Percentiles rank a stretch among this genome's conserved stretches.
phyloP scores from a whole-genome alignment of 345 rosid species.

The Salix koriyanagi region DNA sequence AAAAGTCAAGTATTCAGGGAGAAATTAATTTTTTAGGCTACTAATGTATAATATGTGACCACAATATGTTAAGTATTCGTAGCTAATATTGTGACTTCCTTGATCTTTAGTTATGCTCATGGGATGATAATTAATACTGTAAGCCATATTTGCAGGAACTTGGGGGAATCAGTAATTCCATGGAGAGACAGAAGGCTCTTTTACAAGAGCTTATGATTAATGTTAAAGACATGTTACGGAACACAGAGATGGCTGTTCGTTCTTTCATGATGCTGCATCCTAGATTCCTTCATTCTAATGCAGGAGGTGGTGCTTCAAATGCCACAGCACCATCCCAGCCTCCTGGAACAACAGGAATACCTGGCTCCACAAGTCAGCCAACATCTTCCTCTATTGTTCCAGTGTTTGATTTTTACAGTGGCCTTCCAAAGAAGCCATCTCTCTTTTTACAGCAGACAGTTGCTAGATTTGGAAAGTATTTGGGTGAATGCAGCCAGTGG shows the following conservation, averaged over 20 bases:
- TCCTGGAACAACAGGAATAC: constrained; percentile 46
- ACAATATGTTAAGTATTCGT: neutral
- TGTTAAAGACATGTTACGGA: constrained; percentile 76
- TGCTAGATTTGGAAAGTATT: constrained; percentile 81
- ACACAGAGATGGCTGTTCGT: constrained; percentile 81
- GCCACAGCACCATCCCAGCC: constrained; percentile 59
- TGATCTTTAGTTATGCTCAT: constrained; percentile 1
- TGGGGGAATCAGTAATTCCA: constrained; percentile 75
- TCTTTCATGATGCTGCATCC: constrained; percentile 82
- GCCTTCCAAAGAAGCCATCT: constrained; percentile 88
- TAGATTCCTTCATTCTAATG: constrained; percentile 56
- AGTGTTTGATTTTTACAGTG: constrained; percentile 74
- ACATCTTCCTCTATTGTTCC: constrained; percentile 49
- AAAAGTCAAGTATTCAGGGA: too few relatives aligned
- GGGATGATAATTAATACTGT: neutral
- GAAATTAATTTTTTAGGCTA: too few relatives aligned
- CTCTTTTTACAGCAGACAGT: constrained; percentile 75
- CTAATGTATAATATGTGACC: neutral
- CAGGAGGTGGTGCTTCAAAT: constrained; percentile 39
- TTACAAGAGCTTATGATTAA: constrained; percentile 73
- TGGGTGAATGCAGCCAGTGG: constrained; percentile 80
- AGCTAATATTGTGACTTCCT: neutral
- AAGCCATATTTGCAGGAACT: constrained; percentile 54
- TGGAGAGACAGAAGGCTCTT: constrained; percentile 78
- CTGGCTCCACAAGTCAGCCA: constrained; percentile 54